phyloP scores from a whole-genome alignment of 208 protist species.

The Plasmodiophora brassicae region DNA sequence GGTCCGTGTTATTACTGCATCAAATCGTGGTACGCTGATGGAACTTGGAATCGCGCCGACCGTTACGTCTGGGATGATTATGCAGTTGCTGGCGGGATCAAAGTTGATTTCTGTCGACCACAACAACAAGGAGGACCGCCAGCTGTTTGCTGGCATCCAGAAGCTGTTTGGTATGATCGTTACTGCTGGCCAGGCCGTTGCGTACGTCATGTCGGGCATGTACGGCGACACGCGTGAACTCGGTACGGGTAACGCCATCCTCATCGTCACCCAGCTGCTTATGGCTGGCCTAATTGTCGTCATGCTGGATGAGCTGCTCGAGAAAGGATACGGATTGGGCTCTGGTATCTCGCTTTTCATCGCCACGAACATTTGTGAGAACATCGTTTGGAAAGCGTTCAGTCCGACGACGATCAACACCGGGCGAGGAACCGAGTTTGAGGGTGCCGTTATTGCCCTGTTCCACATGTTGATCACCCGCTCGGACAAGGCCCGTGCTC shows the following conservation, averaged over 20 bases:
- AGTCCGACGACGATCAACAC: conserved; percentile 95
- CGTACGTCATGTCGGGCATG: conserved; percentile 96
- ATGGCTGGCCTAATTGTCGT: conserved; percentile 95
- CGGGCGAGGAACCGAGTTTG: conserved; percentile 92
- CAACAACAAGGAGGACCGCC: conserved; percentile 84
- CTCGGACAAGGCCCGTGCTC: conserved; percentile 76
- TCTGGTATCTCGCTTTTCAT: conserved; percentile 99
- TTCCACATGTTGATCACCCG: conserved; percentile 87
- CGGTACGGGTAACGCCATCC: conserved; percentile 78
- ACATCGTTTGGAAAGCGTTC: conserved; percentile 99
- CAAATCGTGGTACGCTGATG: conserved; percentile 98
- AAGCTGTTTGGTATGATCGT: conserved; percentile 95
- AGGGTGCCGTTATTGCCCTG: conserved; percentile 98
- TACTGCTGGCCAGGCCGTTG: conserved; percentile 90
- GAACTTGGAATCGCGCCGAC: conserved; percentile 94
- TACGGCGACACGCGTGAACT: conserved; percentile 95
- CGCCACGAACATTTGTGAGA: conserved; percentile 99
- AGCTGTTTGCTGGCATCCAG: conserved; percentile 90
- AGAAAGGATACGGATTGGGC: conserved; percentile 96
- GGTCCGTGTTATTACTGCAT: conserved; percentile 92
- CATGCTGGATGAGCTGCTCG: conserved; percentile 96
- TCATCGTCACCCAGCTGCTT: conserved; percentile 98
- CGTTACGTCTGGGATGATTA: conserved; percentile 92
- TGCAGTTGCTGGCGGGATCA: conserved; percentile 92
- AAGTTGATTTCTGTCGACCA: conserved; percentile 91